A percentile compares a stretch with the other conserved stretches of the same genome.
phyloP scores from a whole-genome alignment of 306 rosid genomes.

The Castanea mollissima region DNA sequence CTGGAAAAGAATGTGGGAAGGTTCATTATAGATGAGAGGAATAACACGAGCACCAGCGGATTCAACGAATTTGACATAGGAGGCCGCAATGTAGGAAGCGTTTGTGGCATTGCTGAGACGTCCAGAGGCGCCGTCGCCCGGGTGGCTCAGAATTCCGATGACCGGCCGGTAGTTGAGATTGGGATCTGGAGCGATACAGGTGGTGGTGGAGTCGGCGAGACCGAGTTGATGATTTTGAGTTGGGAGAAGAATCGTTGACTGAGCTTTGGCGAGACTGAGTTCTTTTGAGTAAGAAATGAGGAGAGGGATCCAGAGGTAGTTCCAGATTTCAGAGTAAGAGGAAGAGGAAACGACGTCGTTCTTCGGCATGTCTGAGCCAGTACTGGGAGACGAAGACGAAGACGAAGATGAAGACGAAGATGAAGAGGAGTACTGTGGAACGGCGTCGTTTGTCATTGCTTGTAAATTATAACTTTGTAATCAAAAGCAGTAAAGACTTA shows the following conservation, averaged over 20 bases:
- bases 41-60: conserved; percentile 86
- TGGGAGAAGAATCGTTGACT: conserved; percentile 40
- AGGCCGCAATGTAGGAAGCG: conserved; percentile 73
- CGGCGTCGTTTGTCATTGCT: background rate
- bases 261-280: conserved; percentile 20
- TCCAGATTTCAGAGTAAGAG: conserved; percentile 33
- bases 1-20: conserved; percentile 54
- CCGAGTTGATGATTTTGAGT: conserved; percentile 28
- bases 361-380: conserved; percentile 11
- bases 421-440: background rate
- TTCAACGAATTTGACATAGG: conserved; percentile 81
- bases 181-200: conserved; percentile 44
- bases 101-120: conserved; percentile 57
- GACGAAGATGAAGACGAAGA: background rate
- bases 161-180: conserved; percentile 63
- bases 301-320: conserved; percentile 39
- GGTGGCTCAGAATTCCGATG: conserved; percentile 82
- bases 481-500: too few relatives aligned
- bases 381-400: background rate
- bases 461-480: background rate
- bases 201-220: background rate
- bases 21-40: conserved; percentile 74
- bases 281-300: conserved; percentile 33
- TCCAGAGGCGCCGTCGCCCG: conserved; percentile 84
- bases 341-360: conserved; percentile 4